Conservation (phyloP, 352 stramenopile species). For the Phytophthora hybrid region DNA sequence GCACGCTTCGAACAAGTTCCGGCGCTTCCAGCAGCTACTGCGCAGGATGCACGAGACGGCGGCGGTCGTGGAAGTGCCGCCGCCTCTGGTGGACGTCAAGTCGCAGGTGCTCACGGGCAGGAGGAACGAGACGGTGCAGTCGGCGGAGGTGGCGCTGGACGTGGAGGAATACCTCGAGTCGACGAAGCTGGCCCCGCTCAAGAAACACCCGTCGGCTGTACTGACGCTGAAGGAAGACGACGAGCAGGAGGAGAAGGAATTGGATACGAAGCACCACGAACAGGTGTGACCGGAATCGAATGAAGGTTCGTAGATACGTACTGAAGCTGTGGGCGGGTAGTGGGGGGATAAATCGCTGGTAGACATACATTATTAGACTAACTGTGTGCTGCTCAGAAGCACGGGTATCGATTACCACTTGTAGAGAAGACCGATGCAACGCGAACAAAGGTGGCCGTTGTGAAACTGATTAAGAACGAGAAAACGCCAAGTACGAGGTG, state of each 20-base stretch:
- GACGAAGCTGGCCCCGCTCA: constrained; percentile 48
- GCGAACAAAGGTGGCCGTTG: too few relatives aligned
- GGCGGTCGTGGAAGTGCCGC: constrained; percentile 62
- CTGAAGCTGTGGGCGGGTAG: too few relatives aligned
- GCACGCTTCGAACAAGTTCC: constrained; percentile 72
- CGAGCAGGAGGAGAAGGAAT: constrained; percentile 45
- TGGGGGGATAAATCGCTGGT: constrained; percentile 23
- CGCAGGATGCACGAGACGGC: constrained; percentile 59
- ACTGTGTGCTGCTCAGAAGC: constrained; percentile 35
- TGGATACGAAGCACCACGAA: constrained; percentile 9
- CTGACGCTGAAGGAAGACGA: constrained; percentile 36
- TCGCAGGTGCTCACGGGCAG: constrained; percentile 30
- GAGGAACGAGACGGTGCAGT: constrained; percentile 38
- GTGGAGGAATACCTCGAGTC: constrained; percentile 42
- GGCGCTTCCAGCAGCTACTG: constrained; percentile 55
- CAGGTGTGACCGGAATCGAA: constrained; percentile 2
- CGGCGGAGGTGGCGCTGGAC: constrained; percentile 50
- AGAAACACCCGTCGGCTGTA: constrained; percentile 57
- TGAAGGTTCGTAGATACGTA: neutral
- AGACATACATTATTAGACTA: constrained; percentile 37
- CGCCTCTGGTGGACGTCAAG: constrained; percentile 52
- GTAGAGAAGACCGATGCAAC: constrained; percentile 42
- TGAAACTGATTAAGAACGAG: too few relatives aligned
- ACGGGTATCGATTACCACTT: constrained; percentile 89
- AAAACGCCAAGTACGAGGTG: neutral